Percentiles rank a stretch among this genome's conserved stretches.
Evolutionary conservation across 2,329 filamentous ascomycete genomes (phyloP).

Genomic region (Coniochaeta hoffmannii): DNA sequence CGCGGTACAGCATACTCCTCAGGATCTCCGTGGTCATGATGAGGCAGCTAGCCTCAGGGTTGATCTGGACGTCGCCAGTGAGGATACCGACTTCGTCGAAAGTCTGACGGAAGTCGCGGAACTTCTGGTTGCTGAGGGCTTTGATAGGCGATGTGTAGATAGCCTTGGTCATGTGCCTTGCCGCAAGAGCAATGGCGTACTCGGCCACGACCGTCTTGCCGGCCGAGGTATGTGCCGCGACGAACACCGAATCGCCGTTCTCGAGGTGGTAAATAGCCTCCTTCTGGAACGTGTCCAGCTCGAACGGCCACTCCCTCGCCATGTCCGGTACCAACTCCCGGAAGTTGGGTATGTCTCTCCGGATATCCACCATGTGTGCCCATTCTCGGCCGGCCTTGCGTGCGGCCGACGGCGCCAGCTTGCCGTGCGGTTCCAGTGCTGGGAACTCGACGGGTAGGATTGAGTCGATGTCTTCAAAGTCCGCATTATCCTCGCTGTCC

Average conservation of each 20-base stretch:
- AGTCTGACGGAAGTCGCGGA: slow-evolving; percentile 80
- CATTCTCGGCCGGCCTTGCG: slow-evolving; percentile 79
- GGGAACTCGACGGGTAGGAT: slow-evolving; percentile 90
- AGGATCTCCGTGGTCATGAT: slow-evolving; percentile 99
- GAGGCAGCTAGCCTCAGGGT: slow-evolving; percentile 91
- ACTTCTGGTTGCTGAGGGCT: slow-evolving; percentile 96
- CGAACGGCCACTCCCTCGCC: slow-evolving; percentile 94
- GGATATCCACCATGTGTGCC: slow-evolving; percentile 98
- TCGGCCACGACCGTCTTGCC: slow-evolving; percentile 98
- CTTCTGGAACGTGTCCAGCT: slow-evolving; percentile 96
- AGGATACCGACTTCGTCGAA: slow-evolving; percentile 97
- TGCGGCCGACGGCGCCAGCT: slow-evolving; percentile 61
- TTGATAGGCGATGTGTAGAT: slow-evolving; percentile 99
- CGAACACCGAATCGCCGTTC: slow-evolving; percentile 93
- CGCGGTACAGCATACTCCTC: slow-evolving; percentile 94
- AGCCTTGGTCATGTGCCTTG: slow-evolving; percentile 99
- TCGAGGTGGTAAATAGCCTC: slow-evolving; percentile 97
- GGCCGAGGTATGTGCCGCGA: slow-evolving; percentile 93
- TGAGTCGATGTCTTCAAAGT: slow-evolving; percentile 67
- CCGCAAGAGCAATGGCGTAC: slow-evolving; percentile 91
- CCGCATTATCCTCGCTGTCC: slow-evolving; percentile 31
- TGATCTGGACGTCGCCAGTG: slow-evolving; percentile 96
- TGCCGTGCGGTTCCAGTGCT: slow-evolving; percentile 76
- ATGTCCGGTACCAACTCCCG: slow-evolving; percentile 89
- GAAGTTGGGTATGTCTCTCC: slow-evolving; percentile 90